These are phyloP conservation scores for Coprinellus micaceus DNA, from an alignment of 768 basidiomycete genomes.

Conservation along the genomic window DNA sequence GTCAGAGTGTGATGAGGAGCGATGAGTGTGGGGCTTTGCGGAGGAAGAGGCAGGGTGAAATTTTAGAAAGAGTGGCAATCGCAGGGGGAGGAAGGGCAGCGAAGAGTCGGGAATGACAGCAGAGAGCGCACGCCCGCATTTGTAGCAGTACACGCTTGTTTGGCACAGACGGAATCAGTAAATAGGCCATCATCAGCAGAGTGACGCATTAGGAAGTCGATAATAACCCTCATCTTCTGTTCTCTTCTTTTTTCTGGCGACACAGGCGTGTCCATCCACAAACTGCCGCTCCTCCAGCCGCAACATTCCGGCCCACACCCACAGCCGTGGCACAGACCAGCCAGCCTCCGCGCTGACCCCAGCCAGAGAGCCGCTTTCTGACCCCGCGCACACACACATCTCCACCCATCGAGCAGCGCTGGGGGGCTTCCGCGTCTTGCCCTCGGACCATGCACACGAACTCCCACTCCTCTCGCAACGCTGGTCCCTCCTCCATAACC, in stretches of 20 bases:
- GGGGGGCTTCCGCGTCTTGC: neutral
- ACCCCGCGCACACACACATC: too few relatives aligned
- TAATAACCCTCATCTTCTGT: neutral
- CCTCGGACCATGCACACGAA: constrained; percentile 11
- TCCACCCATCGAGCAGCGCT: neutral
- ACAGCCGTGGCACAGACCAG: neutral
- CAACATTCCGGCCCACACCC: neutral
- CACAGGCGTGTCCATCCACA: neutral
- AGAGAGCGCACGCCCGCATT: neutral
- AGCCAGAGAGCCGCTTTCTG: too few relatives aligned
- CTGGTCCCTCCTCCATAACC: constrained; percentile 28
- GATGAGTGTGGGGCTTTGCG: constrained; percentile 19
- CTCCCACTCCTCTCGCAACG: constrained; percentile 2
- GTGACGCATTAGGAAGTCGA: neutral
- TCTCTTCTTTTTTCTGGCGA: neutral
- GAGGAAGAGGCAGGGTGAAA: constrained; percentile 9
- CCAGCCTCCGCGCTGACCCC: neutral
- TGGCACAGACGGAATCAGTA: constrained; percentile 4
- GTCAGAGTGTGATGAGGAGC: constrained; percentile 28
- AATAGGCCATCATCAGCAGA: constrained; percentile 4
- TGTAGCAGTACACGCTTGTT: neutral
- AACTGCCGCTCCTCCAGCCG: neutral
- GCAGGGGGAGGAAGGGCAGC: neutral
- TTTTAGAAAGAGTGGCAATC: neutral
- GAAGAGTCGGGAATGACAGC: neutral